Conservation (phyloP, 495 filamentous ascomycete species). For the Elasticomyces elasticus region DNA sequence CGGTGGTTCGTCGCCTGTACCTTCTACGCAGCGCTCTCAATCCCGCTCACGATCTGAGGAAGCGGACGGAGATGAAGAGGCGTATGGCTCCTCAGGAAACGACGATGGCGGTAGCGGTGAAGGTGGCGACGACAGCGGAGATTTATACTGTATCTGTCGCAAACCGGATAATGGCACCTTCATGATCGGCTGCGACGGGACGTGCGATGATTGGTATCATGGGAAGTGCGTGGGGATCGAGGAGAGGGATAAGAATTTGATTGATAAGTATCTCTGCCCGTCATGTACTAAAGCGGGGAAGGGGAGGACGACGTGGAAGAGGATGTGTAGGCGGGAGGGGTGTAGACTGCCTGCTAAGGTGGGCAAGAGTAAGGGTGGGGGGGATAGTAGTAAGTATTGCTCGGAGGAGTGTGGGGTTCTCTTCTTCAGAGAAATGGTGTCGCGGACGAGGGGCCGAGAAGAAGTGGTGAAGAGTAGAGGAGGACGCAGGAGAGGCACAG, state of each 20-base stretch:
- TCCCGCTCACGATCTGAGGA: slow-evolving; percentile 17
- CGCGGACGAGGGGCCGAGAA: slow-evolving; percentile 5
- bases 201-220: slow-evolving; percentile 68
- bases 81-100: slow-evolving; percentile 31
- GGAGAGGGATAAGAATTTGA: slow-evolving; percentile 50
- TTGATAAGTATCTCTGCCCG: slow-evolving; percentile 62
- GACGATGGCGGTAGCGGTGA: slow-evolving; percentile 38
- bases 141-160: slow-evolving; percentile 61
- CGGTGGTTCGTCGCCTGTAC: slow-evolving; percentile 34
- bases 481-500: slow-evolving; percentile 13
- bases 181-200: slow-evolving; percentile 68
- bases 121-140: slow-evolving; percentile 33
- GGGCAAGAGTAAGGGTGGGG: slow-evolving; percentile 30
- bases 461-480: slow-evolving; percentile 10
- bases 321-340: slow-evolving; percentile 51
- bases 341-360: slow-evolving; percentile 54
- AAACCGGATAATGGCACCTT: slow-evolving; percentile 62
- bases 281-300: slow-evolving; percentile 46
- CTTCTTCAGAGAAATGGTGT: slow-evolving; percentile 43
- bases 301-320: slow-evolving; percentile 56
- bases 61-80: slow-evolving; percentile 33
- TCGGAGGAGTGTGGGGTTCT: slow-evolving; percentile 52
- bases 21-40: slow-evolving; percentile 31
- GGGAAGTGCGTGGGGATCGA: slow-evolving; percentile 57
- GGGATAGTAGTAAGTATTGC: slow-evolving; percentile 54